phyloP scores from a whole-genome alignment of 805 yeast genomes.

The Yarrowia alimentaria region DNA sequence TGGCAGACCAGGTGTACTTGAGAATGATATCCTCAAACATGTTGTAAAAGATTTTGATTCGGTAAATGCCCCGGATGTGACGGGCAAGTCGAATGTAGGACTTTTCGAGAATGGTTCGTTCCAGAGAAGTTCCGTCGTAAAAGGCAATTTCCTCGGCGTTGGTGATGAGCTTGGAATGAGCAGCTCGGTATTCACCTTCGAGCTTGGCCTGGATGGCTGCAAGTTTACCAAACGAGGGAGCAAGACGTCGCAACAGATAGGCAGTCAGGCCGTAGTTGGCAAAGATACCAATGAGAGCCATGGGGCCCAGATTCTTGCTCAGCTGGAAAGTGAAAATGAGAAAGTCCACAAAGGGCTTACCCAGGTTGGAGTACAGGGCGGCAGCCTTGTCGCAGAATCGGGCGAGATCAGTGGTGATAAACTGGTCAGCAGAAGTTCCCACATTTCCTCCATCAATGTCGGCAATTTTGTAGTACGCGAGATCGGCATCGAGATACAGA shows the following conservation, averaged over 20 bases:
- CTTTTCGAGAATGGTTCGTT: conserved; percentile 60
- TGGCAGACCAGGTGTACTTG: conserved; percentile 91
- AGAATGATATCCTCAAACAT: conserved; percentile 80
- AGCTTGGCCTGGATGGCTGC: conserved; percentile 70
- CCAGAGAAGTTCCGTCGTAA: conserved; percentile 82
- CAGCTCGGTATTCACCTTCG: conserved; percentile 86
- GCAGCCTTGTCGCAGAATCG: conserved; percentile 79
- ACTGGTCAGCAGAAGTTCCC: conserved; percentile 68
- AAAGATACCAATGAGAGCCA: conserved; percentile 81
- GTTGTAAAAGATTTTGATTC: conserved; percentile 63
- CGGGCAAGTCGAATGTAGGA: conserved; percentile 57
- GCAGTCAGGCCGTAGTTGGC: conserved; percentile 81
- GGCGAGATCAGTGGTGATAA: conserved; percentile 79
- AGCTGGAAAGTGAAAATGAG: conserved; percentile 80
- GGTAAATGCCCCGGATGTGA: conserved; percentile 55
- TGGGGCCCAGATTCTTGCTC: conserved; percentile 78
- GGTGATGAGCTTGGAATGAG: conserved; percentile 78
- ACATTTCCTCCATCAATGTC: conserved; percentile 53
- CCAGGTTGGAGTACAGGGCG: conserved; percentile 80
- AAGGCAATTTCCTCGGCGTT: conserved; percentile 94
- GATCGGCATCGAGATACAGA: conserved; percentile 72
- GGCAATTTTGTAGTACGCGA: conserved; percentile 80
- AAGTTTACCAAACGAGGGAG: conserved; percentile 83
- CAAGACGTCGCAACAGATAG: conserved; percentile 60
- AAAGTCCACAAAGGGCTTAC: conserved; percentile 86